These are phyloP conservation scores for Gonium pectorale DNA, from an alignment of 139 green algal genomes.

Conservation along the genomic window DNA sequence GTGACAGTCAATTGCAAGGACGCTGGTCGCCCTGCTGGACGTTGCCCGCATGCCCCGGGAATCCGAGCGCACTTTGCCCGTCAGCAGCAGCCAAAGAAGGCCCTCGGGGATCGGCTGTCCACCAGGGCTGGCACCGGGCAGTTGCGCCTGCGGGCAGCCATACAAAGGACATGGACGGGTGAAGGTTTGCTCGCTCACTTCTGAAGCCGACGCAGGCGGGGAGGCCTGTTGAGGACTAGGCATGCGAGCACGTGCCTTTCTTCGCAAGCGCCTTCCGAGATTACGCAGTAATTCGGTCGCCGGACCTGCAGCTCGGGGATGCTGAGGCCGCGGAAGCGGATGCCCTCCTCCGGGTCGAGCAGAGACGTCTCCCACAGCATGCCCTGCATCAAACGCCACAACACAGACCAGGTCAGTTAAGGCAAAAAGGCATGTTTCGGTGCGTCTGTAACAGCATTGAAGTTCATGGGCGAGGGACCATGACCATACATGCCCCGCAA, in stretches of 20 bases:
- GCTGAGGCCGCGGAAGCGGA: constrained; percentile 94
- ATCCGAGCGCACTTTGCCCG: constrained; percentile 79
- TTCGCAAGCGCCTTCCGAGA: background rate
- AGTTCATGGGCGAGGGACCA: too few species aligned
- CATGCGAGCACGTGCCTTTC: too few species aligned
- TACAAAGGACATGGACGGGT: background rate
- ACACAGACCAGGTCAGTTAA: too few species aligned
- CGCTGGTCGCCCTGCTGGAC: too few species aligned
- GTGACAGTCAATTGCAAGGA: too few species aligned
- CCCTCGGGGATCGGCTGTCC: constrained; percentile 96
- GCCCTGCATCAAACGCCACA: too few species aligned
- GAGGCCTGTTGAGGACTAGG: background rate
- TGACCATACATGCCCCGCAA: too few species aligned
- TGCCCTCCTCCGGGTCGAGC: constrained; percentile 96
- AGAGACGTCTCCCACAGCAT: constrained; percentile 98
- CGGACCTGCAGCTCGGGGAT: constrained; percentile 93
- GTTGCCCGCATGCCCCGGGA: too few species aligned
- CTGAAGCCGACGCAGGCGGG: background rate
- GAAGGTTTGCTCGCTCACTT: background rate
- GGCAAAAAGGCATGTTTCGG: too few species aligned
- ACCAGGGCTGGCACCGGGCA: constrained; percentile 80
- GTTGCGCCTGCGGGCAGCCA: constrained; percentile 74
- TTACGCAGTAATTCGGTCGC: background rate
- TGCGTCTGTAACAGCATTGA: too few species aligned
- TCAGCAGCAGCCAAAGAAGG: constrained; percentile 98